Conservation (phyloP, 2,329 filamentous ascomycete species). For the Exophiala bonariae region DNA sequence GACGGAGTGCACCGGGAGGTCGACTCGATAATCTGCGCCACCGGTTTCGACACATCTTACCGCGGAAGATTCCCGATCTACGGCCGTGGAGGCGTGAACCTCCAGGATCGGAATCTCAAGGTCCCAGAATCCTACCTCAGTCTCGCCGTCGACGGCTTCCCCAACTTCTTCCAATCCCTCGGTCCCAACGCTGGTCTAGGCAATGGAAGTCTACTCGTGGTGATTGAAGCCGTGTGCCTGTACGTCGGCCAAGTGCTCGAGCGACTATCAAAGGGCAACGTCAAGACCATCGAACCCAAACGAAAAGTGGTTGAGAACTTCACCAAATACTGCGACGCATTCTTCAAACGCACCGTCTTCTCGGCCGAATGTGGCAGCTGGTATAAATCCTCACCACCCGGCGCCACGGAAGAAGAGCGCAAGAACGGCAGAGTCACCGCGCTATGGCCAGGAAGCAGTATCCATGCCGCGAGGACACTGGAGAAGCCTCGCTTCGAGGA, state of each 20-base stretch:
- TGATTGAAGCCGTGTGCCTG: slow-evolving; percentile 21
- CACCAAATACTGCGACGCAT: slow-evolving; percentile 47
- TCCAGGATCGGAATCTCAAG: slow-evolving; percentile 30
- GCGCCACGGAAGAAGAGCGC: slow-evolving; percentile 28
- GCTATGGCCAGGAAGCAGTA: slow-evolving; percentile 42
- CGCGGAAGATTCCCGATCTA: slow-evolving; percentile 37
- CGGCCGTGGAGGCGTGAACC: slow-evolving; percentile 30
- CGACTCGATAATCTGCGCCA: slow-evolving; percentile 40
- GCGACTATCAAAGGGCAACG: slow-evolving; percentile 49
- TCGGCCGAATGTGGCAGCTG: slow-evolving; percentile 48
- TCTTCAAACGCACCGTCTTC: slow-evolving; percentile 41
- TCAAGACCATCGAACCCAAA: slow-evolving; percentile 45
- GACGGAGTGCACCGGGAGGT: slow-evolving; percentile 35
- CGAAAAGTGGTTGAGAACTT: slow-evolving; percentile 49
- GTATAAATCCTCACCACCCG: slow-evolving; percentile 46
- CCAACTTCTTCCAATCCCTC: slow-evolving; percentile 37
- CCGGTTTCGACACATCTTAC: slow-evolving; percentile 40
- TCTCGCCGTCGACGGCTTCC: slow-evolving; percentile 34
- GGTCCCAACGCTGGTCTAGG: slow-evolving; percentile 36
- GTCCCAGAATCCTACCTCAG: slow-evolving; percentile 38
- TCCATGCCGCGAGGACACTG: slow-evolving; percentile 37
- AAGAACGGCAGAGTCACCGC: slow-evolving; percentile 42
- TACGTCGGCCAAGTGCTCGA: slow-evolving; percentile 49
- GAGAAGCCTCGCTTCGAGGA: slow-evolving; percentile 47
- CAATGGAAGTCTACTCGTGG: slow-evolving; percentile 29